Evolutionary conservation across 192 early-diverging fungal genomes (phyloP), one percentile per base, ranked within the genome.

Genomic region (Coemansia sp.): DNA sequence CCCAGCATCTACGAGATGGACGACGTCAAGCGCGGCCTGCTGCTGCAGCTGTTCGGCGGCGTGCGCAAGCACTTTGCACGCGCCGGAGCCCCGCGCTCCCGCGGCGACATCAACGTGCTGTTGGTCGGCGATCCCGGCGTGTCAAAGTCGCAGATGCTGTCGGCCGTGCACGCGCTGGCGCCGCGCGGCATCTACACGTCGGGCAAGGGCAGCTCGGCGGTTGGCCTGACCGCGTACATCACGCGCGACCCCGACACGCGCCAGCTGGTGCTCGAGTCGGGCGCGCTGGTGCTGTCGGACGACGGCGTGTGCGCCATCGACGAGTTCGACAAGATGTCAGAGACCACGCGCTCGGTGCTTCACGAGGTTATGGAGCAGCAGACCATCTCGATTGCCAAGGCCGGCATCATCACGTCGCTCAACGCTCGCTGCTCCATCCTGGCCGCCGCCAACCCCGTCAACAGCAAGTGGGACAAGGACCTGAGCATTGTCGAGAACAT

Each of bases 351-450:
- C 59, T 95, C 96, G 10, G 96, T 95, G 35, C 96, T 99, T 67
- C 97, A 98, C 76, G 97, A 99, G 80, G 97, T 98, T 10, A 99
- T 99, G 97, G 97, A 99, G 89, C 97, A 99, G 74, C 97, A 99
- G 83, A 99, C 96, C 4, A 97, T 99, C 71, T 93, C 90, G 64
- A 96, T 99, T 54, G 88, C 90, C 72, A 99, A 99, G 84, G 97
- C 97, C 31, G 97, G 97, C 61, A 99, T 99, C 77, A 96, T 93
- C 32, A 98, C 96, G 6, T 96, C 95, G 15, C 81, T 99, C 20
- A 98, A 98, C 67, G 97, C 97, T 0, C 90, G 97, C 65, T 89
- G 94, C 6, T 94, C 94, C 1, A 95, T 99, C 49, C 86, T 98
- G 20, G 96, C 97, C 0, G 96, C 96, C 6, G 97, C 97, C 62